A percentile compares a stretch with the other conserved stretches of the same genome.
phyloP scores from a whole-genome alignment of 768 basidiomycete genomes.

The Epithele typhae region DNA sequence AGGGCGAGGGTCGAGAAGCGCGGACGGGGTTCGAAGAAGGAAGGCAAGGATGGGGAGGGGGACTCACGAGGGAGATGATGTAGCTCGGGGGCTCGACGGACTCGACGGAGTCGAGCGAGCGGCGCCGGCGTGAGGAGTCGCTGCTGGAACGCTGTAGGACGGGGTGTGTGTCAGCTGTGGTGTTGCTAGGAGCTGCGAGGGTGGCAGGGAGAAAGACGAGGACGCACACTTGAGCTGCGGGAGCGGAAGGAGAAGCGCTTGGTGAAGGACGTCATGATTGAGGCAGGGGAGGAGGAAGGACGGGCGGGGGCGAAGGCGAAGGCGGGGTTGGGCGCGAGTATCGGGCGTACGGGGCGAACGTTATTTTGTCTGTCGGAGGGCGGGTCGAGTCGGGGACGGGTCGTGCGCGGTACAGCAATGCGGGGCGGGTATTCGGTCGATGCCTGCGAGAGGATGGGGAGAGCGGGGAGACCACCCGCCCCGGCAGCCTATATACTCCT shows the following conservation, averaged over 20 bases:
- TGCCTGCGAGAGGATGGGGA: not conserved
- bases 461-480: not conserved
- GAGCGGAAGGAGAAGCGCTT: conserved; percentile 7
- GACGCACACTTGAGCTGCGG: conserved; percentile 9
- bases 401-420: not conserved
- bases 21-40: not conserved
- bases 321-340: no score
- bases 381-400: no score
- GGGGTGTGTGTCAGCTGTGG: no score
- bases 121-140: conserved; percentile 1
- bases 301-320: no score
- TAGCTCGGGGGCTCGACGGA: conserved; percentile 8
- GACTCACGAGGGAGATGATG: conserved; percentile 9
- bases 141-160: conserved; percentile 3
- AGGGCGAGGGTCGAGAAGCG: no score
- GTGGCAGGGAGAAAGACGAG: no score
- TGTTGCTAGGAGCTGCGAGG: no score
- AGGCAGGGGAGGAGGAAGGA: no score
- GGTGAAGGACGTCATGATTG: conserved; percentile 8
- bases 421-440: not conserved
- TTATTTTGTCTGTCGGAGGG: no score
- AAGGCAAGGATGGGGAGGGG: not conserved
- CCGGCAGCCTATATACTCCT: not conserved
- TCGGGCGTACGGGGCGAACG: no score
- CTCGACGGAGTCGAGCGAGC: conserved; percentile 4